Evolutionary conservation across 1,139 yeast genomes (phyloP).

Genomic region (Ogataea hybrid): DNA sequence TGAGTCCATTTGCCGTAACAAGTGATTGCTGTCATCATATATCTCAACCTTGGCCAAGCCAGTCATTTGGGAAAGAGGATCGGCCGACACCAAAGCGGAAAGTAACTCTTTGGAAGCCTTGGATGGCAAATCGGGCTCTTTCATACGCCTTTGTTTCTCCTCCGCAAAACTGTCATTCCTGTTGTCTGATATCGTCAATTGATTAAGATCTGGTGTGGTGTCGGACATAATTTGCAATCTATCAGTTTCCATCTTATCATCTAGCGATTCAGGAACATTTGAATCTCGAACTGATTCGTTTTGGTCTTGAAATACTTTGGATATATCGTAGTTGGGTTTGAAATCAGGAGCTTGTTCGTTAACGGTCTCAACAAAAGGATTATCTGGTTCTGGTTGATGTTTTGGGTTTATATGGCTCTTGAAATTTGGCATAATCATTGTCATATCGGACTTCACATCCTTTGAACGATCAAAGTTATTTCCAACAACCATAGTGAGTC

Average conservation of each 20-base stretch:
- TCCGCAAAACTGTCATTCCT: background rate
- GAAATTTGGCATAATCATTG: conserved; percentile 31
- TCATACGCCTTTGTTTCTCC: background rate
- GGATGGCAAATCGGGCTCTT: conserved; percentile 9
- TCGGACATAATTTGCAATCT: conserved; percentile 20
- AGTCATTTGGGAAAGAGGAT: conserved; percentile 25
- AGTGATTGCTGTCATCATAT: conserved; percentile 18
- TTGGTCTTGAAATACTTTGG: conserved; percentile 14
- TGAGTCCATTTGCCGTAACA: conserved; percentile 13
- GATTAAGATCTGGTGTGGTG: conserved; percentile 28
- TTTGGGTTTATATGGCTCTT: conserved; percentile 8
- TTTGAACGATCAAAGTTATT: conserved; percentile 11
- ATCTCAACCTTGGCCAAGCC: conserved; percentile 19
- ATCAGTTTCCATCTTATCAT: conserved; percentile 19
- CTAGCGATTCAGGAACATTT: conserved; percentile 4
- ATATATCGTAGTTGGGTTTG: conserved; percentile 13
- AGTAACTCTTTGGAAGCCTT: conserved; percentile 16
- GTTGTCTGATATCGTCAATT: conserved; percentile 16
- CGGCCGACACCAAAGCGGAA: conserved; percentile 21
- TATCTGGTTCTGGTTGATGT: conserved; percentile 2
- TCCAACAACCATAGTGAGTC: conserved; percentile 27
- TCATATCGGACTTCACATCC: conserved; percentile 29
- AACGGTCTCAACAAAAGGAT: conserved; percentile 12
- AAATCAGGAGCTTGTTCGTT: background rate
- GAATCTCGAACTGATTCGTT: conserved; percentile 4